Percentiles rank a stretch among this genome's conserved stretches.
Conservation (phyloP, 169 alveolate species). For the Cryptosporidium sp. region DNA sequence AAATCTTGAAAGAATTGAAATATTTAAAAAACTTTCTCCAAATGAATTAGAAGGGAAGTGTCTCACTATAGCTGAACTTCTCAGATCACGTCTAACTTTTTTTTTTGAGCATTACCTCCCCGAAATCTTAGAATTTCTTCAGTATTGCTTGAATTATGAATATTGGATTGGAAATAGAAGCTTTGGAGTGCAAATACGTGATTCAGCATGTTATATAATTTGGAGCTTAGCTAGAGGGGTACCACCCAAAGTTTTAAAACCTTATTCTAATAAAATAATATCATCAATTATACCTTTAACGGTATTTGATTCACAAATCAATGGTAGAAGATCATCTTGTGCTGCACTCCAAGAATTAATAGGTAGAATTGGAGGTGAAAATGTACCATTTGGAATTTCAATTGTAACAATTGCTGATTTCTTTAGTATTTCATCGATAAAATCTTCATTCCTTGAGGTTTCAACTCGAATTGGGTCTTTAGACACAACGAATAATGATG, state of each 20-base stretch:
- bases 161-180: slow-evolving; percentile 57
- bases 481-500: neutral
- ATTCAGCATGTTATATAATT: slow-evolving; percentile 79
- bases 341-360: slow-evolving; percentile 79
- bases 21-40: slow-evolving; percentile 1
- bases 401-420: slow-evolving; percentile 75
- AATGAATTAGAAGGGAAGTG: slow-evolving; percentile 72
- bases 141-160: slow-evolving; percentile 60
- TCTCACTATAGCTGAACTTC: slow-evolving; percentile 79
- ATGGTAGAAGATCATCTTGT: slow-evolving; percentile 78
- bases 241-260: slow-evolving; percentile 7
- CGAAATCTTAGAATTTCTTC: slow-evolving; percentile 32
- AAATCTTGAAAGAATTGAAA: neutral
- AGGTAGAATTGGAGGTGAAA: slow-evolving; percentile 78
- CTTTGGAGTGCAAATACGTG: slow-evolving; percentile 75
- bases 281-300: slow-evolving; percentile 61
- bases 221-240: slow-evolving; percentile 79
- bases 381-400: slow-evolving; percentile 65
- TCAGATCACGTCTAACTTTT: slow-evolving; percentile 57
- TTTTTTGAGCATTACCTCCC: slow-evolving; percentile 32
- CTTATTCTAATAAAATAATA: slow-evolving; percentile 26
- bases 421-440: slow-evolving; percentile 57
- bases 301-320: slow-evolving; percentile 76
- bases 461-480: slow-evolving; percentile 50
- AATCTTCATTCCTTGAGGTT: slow-evolving; percentile 53